These are phyloP conservation scores for Cucurbita pepo DNA, from an alignment of 306 rosid genomes.

Conservation along the genomic window DNA sequence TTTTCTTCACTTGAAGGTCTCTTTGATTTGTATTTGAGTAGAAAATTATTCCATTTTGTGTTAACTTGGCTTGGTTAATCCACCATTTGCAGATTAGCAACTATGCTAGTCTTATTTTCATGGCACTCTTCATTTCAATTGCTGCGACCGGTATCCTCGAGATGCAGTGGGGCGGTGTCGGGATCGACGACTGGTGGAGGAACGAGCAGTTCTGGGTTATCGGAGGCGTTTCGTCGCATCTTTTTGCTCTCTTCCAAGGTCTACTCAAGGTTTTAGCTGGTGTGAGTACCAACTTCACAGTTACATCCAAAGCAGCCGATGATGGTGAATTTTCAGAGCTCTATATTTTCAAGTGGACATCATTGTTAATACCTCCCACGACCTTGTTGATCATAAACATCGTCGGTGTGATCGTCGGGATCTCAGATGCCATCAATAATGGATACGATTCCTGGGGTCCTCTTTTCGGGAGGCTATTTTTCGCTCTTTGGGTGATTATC, in stretches of 20 bases:
- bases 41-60: not conserved
- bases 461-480: conserved; percentile 82
- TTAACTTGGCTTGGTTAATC: not conserved
- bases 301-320: conserved; percentile 87
- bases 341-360: conserved; percentile 88
- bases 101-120: conserved; percentile 81
- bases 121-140: conserved; percentile 80
- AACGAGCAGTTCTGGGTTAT: conserved; percentile 98
- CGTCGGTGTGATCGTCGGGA: conserved; percentile 71
- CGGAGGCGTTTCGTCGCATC: conserved; percentile 89
- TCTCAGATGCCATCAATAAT: conserved; percentile 84
- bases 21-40: not conserved
- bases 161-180: conserved; percentile 96
- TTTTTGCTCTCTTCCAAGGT: conserved; percentile 84
- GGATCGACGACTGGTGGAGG: conserved; percentile 96
- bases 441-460: conserved; percentile 98
- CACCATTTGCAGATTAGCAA: conserved; percentile 65
- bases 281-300: conserved; percentile 83
- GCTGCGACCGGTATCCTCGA: conserved; percentile 85
- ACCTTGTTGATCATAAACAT: conserved; percentile 68
- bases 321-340: conserved; percentile 94
- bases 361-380: conserved; percentile 69
- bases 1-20: not conserved
- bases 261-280: conserved; percentile 88
- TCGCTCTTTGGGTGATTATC: conserved; percentile 82